Evolutionary conservation across 345 rosid genomes (phyloP), one percentile per base, ranked within the genome.

Genomic region (Heritiera fomes): DNA sequence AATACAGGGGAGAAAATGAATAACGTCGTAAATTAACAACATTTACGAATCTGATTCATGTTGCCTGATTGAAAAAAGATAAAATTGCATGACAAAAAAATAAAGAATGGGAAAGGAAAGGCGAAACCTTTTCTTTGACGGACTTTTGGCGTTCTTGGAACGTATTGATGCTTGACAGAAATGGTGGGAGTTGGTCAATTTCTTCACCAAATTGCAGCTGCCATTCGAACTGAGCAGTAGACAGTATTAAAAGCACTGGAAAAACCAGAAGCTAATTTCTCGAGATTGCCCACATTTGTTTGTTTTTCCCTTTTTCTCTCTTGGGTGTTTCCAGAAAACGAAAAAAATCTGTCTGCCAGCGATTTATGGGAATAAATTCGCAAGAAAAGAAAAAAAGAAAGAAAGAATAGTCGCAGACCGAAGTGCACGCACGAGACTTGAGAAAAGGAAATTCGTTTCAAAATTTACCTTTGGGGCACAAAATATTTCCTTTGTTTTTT

Each of bases 171-270:
- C 79, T 81, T 84, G 23, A 73, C 79, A 56, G 89, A 80, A 74
- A 73, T 65, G 76, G 62, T 78, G 2, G 84, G 81, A 68, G 47
- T 87, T 49, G 82, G 71, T 89, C 94, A 79, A 75, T 81, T 67
- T 93, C 98, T 81, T 79, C 83, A 28, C 83, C 92, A 18, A 90
- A 82, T 78, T 89, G 96, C 70, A 88, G 92, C 79, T 90, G 89
- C 96, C 96, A 91, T 84, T 93, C 96, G 23, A 90, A 83, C 81
- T 89, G 94, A 20, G 94, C 91, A 55, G 92, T 91, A 55, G 88
- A 82, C 49, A 91, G 87, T 52, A 93, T 82, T 60, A 93, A 63
- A 78, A 93, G 74, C 15, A 93, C 84, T 78, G 91, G 82, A 82
- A 87, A 82, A 63, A 93, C 88, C 77, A 91, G 88, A 50, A 93